phyloP scores from a whole-genome alignment of 2,329 filamentous ascomycete species.

The Neonectria coccinea region DNA sequence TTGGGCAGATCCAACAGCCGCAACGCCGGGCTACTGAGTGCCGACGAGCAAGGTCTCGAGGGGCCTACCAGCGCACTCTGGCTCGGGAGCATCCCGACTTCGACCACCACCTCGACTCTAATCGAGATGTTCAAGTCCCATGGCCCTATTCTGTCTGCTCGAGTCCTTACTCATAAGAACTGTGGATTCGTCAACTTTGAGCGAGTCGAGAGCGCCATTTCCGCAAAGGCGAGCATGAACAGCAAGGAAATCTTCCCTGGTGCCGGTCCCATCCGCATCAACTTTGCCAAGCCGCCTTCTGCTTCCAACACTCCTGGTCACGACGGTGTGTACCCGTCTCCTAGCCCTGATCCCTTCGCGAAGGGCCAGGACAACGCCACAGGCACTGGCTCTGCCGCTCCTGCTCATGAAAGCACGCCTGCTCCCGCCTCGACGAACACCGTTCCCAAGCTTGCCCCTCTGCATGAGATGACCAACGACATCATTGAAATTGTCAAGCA shows the following conservation, averaged over 20 bases:
- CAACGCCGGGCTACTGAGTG: constrained; percentile 74
- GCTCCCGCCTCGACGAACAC: constrained; percentile 49
- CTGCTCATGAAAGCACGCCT: constrained; percentile 53
- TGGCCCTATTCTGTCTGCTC: constrained; percentile 88
- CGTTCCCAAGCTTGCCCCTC: constrained; percentile 75
- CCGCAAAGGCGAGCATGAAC: constrained; percentile 88
- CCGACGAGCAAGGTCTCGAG: constrained; percentile 84
- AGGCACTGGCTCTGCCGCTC: constrained; percentile 43
- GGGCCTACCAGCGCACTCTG: constrained; percentile 93
- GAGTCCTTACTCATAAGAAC: constrained; percentile 97
- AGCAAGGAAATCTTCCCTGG: constrained; percentile 99
- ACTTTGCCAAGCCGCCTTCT: constrained; percentile 96
- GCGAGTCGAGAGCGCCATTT: constrained; percentile 87
- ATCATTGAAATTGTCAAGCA: constrained; percentile 88
- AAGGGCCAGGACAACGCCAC: constrained; percentile 64
- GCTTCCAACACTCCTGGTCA: constrained; percentile 89
- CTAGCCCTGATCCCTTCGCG: constrained; percentile 86
- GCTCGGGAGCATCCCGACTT: constrained; percentile 97
- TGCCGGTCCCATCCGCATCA: constrained; percentile 92
- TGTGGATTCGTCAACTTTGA: constrained; percentile 99
- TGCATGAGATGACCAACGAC: constrained; percentile 83
- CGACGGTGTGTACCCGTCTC: constrained; percentile 88
- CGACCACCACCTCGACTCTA: constrained; percentile 93
- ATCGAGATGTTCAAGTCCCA: constrained; percentile 96
- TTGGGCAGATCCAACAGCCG: constrained; percentile 74